phyloP scores from a whole-genome alignment of 1,139 yeast genomes.

The Kluyveromyces marxianus region DNA sequence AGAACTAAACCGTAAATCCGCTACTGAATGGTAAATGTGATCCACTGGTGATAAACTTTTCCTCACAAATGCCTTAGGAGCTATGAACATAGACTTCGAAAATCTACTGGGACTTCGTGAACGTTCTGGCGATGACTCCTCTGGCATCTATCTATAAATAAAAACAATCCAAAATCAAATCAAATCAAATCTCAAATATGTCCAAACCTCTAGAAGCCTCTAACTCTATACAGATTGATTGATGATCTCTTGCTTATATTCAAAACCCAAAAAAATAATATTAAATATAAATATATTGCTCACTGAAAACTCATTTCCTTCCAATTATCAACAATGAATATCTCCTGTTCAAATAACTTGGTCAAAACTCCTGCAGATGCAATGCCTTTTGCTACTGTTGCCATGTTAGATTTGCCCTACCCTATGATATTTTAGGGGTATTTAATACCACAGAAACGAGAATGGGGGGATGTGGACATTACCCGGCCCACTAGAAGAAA shows the following conservation, averaged over 20 bases:
- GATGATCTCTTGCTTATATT: no score
- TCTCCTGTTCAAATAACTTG: no score
- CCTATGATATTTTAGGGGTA: background rate
- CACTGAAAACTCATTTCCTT: no score
- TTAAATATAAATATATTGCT: no score
- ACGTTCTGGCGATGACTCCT: background rate
- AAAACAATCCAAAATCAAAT: background rate
- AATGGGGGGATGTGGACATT: background rate
- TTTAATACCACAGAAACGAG: background rate
- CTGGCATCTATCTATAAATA: background rate
- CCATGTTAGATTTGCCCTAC: no score
- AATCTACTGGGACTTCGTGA: background rate
- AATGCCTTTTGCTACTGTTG: no score
- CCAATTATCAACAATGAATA: no score
- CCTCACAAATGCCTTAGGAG: slow-evolving; percentile 5
- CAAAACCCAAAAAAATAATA: no score
- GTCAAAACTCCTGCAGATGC: no score
- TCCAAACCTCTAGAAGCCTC: background rate
- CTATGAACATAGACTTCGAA: slow-evolving; percentile 2
- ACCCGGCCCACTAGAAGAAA: background rate
- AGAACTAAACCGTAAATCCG: slow-evolving; percentile 1
- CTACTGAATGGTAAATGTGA: slow-evolving; percentile 8
- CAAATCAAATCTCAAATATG: background rate
- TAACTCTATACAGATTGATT: background rate
- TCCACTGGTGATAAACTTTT: slow-evolving; percentile 8